Evolutionary conservation across 768 basidiomycete genomes (phyloP).

Genomic region (Tulasnella sp.): DNA sequence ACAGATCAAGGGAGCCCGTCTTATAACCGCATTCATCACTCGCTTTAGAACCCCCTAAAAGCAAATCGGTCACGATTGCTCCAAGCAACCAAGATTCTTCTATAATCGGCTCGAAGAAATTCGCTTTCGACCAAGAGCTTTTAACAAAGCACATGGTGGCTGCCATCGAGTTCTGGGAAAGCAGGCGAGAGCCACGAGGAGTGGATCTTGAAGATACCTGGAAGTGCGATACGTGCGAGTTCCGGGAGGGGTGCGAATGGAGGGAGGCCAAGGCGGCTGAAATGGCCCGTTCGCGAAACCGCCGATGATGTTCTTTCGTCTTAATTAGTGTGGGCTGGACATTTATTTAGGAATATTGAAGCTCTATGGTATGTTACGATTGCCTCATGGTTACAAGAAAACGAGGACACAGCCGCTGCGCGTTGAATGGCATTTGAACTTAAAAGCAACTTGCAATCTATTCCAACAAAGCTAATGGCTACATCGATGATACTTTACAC

Average conservation of each 20-base stretch:
- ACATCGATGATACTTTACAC: background rate
- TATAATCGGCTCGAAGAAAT: slow-evolving; percentile 35
- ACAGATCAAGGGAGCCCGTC: background rate
- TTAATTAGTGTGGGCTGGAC: background rate
- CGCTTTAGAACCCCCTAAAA: background rate
- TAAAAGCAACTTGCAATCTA: background rate
- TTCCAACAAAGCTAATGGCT: background rate
- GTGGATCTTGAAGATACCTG: slow-evolving; percentile 37
- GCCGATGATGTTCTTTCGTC: background rate
- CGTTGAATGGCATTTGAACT: background rate
- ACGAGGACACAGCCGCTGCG: background rate
- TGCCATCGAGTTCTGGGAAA: slow-evolving; percentile 37
- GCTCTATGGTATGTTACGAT: background rate
- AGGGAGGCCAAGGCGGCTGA: slow-evolving; percentile 31
- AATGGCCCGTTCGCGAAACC: background rate
- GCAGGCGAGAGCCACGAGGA: slow-evolving; percentile 34
- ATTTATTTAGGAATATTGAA: background rate
- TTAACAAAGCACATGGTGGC: slow-evolving; percentile 33
- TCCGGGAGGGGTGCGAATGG: slow-evolving; percentile 40
- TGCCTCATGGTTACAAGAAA: background rate
- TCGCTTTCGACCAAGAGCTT: slow-evolving; percentile 33
- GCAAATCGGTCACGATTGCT: background rate
- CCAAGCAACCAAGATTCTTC: background rate
- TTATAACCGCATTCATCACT: background rate
- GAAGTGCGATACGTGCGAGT: slow-evolving; percentile 37